phyloP scores from a whole-genome alignment of 1,139 yeast genomes.

The Hyphopichia buzzinii region DNA sequence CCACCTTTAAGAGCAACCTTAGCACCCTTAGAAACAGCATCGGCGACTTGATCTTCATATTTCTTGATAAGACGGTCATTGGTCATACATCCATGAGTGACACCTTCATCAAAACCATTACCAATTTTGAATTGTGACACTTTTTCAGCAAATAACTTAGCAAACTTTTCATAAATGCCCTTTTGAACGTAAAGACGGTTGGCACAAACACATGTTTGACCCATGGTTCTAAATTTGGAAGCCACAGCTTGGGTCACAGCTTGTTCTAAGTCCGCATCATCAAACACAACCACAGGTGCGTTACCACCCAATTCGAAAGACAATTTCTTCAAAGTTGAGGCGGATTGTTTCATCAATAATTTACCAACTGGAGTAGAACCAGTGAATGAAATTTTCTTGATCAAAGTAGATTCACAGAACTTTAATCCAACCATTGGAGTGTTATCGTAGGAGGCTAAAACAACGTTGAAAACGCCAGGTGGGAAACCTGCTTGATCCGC shows the following conservation, averaged over 20 bases:
- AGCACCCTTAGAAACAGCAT: constrained; percentile 45
- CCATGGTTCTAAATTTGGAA: constrained; percentile 66
- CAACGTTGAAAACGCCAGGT: constrained; percentile 42
- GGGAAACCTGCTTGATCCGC: constrained; percentile 47
- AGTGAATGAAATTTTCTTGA: constrained; percentile 55
- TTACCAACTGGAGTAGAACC: constrained; percentile 61
- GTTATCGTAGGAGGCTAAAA: constrained; percentile 32
- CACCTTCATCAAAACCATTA: constrained; percentile 41
- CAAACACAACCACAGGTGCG: constrained; percentile 49
- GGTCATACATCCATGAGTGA: constrained; percentile 46
- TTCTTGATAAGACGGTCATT: constrained; percentile 39
- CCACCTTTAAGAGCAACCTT: constrained; percentile 41
- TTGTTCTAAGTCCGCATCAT: constrained; percentile 47
- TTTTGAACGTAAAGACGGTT: constrained; percentile 79
- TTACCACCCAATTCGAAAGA: constrained; percentile 56
- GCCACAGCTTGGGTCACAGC: constrained; percentile 52
- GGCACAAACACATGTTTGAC: constrained; percentile 90
- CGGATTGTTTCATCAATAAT: constrained; percentile 45
- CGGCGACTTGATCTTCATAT: constrained; percentile 39
- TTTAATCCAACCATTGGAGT: constrained; percentile 34
- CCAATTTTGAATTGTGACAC: constrained; percentile 38
- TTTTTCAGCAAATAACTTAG: constrained; percentile 31
- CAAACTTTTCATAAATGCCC: constrained; percentile 59
- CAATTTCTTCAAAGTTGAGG: constrained; percentile 45
- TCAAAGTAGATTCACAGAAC: constrained; percentile 35